Percentiles rank a stretch among this genome's conserved stretches.
Conservation (phyloP, 2,329 filamentous ascomycete genomes). For the Pseudofabraea citricarpa region DNA sequence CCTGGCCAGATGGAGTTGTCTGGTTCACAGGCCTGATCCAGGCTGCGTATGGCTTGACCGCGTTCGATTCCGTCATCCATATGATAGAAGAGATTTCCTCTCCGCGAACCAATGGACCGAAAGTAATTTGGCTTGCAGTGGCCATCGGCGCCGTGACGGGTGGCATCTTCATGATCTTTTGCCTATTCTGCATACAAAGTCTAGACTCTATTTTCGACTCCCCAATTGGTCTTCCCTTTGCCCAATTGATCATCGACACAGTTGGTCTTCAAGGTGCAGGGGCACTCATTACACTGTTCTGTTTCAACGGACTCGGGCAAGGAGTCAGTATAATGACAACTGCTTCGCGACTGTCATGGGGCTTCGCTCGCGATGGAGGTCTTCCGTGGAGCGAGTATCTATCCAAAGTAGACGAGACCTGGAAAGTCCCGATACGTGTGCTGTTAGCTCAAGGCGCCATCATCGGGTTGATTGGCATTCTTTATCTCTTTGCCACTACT, state of each 20-base stretch:
- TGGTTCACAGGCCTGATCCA: constrained; percentile 55
- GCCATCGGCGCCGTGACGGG: constrained; percentile 43
- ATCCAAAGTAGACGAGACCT: constrained; percentile 37
- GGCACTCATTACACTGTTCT: constrained; percentile 45
- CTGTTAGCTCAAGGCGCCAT: constrained; percentile 46
- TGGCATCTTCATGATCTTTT: constrained; percentile 47
- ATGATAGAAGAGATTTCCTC: constrained; percentile 52
- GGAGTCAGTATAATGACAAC: constrained; percentile 47
- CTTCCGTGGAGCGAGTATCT: constrained; percentile 41
- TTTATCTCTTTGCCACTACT: constrained; percentile 49
- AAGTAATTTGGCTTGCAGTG: constrained; percentile 48
- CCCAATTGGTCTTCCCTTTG: constrained; percentile 38
- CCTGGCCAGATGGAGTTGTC: constrained; percentile 50
- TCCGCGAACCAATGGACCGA: constrained; percentile 44
- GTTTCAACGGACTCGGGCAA: constrained; percentile 50
- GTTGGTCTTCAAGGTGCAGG: constrained; percentile 37
- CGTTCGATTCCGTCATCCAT: constrained; percentile 55
- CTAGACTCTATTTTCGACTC: constrained; percentile 36
- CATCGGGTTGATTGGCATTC: constrained; percentile 43
- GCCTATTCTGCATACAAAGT: constrained; percentile 45
- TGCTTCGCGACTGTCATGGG: constrained; percentile 47
- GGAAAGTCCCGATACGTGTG: constrained; percentile 48
- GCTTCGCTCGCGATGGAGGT: constrained; percentile 49
- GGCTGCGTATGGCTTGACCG: constrained; percentile 50
- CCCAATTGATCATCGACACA: constrained; percentile 39